These are phyloP conservation scores for Gyrodon lividus DNA, from an alignment of 768 basidiomycete species.

Conservation along the genomic window DNA sequence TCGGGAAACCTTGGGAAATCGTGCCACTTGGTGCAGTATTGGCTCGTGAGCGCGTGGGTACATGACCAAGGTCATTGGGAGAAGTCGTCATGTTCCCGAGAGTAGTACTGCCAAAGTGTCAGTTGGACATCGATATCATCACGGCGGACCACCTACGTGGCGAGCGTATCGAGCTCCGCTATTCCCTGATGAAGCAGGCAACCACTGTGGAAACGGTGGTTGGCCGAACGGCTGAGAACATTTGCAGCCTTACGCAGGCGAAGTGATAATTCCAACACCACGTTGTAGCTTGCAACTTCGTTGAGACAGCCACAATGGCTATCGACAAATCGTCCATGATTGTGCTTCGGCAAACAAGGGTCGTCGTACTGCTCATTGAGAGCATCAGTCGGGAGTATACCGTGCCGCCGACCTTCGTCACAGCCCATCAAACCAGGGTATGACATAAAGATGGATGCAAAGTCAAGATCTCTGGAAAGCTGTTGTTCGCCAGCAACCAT, in stretches of 20 bases:
- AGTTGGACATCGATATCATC: constrained; percentile 1
- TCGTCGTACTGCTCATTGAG: constrained; percentile 8
- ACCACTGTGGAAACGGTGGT: constrained; percentile 31
- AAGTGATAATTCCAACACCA: constrained; percentile 64
- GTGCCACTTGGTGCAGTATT: constrained; percentile 2
- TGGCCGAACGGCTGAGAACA: constrained; percentile 47
- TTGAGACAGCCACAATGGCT: constrained; percentile 59
- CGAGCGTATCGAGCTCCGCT: constrained; percentile 48
- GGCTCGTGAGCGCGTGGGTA: constrained; percentile 15
- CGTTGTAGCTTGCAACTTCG: constrained; percentile 52
- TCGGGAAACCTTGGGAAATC: constrained; percentile 11
- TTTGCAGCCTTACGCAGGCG: constrained; percentile 61
- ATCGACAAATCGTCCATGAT: constrained; percentile 15
- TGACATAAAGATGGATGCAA: constrained; percentile 41
- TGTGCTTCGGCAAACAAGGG: constrained; percentile 13
- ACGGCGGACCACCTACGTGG: constrained; percentile 42
- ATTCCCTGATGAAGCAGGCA: constrained; percentile 47
- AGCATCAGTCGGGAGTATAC: neutral
- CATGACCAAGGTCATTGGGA: constrained; percentile 23
- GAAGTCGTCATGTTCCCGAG: constrained; percentile 37
- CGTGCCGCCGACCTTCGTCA: constrained; percentile 11
- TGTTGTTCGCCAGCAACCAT: constrained; percentile 23
- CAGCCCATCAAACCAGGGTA: constrained; percentile 26
- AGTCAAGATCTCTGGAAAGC: constrained; percentile 39
- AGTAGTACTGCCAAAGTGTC: constrained; percentile 35